phyloP scores from a whole-genome alignment of 2,329 filamentous ascomycete genomes.

The Xylariaceae sp. region DNA sequence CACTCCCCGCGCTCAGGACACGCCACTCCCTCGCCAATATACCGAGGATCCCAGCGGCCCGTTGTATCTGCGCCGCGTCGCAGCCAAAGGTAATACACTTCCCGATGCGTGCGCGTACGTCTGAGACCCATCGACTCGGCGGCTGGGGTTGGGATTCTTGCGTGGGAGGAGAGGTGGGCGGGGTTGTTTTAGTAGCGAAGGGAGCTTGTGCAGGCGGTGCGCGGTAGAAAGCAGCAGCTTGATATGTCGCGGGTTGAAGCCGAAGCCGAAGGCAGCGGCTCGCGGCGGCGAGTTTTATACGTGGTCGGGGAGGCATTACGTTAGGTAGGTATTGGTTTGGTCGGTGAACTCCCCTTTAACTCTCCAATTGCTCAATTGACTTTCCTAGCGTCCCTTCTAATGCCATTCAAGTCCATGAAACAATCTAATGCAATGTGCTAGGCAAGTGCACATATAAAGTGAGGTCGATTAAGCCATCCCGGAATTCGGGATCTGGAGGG shows the following conservation, averaged over 20 bases:
- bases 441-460: no score
- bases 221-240: slow-evolving; percentile 8
- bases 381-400: background rate
- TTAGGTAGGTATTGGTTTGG: no score
- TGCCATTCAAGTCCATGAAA: background rate
- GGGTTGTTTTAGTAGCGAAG: background rate
- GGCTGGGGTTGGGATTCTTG: slow-evolving; percentile 41
- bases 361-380: background rate
- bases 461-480: slow-evolving; percentile 1
- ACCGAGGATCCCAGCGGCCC: slow-evolving; percentile 65
- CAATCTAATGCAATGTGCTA: background rate
- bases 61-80: slow-evolving; percentile 59
- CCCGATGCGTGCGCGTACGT: slow-evolving; percentile 71
- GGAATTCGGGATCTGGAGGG: slow-evolving; percentile 3
- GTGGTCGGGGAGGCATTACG: slow-evolving; percentile 38
- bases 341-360: no score
- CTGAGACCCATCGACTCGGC: slow-evolving; percentile 68
- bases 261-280: background rate
- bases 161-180: slow-evolving; percentile 43
- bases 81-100: slow-evolving; percentile 80
- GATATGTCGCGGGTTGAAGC: slow-evolving; percentile 1
- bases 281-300: slow-evolving; percentile 26
- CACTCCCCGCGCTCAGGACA: slow-evolving; percentile 45
- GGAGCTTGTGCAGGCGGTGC: no score
- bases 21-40: slow-evolving; percentile 70